Evolutionary conservation across 345 rosid species (phyloP).

Genomic region (Noccaea caerulescens): DNA sequence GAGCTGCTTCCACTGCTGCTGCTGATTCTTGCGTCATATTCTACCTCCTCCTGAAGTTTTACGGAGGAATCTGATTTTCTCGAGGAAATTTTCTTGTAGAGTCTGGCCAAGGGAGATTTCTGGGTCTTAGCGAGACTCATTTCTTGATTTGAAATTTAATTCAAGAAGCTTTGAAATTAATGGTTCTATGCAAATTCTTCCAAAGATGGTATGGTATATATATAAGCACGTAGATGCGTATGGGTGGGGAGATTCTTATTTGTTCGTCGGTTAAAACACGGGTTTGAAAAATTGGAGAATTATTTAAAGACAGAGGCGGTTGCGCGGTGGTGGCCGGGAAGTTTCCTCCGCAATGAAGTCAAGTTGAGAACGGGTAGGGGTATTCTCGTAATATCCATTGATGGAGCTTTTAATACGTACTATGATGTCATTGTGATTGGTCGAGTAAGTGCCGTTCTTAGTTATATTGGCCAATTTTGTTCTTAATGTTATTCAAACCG

Average conservation of each 20-base stretch:
- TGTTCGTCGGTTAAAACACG: slow-evolving; percentile 36
- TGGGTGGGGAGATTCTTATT: slow-evolving; percentile 2
- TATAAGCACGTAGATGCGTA: slow-evolving; percentile 26
- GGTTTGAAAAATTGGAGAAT: slow-evolving; percentile 25
- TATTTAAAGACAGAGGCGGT: slow-evolving; percentile 39
- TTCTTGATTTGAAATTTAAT: background rate
- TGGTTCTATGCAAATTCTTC: background rate
- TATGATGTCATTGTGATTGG: background rate
- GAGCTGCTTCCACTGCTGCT: slow-evolving; percentile 26
- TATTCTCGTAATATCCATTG: background rate
- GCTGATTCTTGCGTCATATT: slow-evolving; percentile 15
- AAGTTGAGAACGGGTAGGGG: slow-evolving; percentile 19
- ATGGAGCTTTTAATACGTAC: background rate
- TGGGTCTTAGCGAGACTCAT: slow-evolving; percentile 22
- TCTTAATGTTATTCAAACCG: too few relatives aligned
- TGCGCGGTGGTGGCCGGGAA: slow-evolving; percentile 43
- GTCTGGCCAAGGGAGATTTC: slow-evolving; percentile 34
- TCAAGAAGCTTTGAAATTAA: background rate
- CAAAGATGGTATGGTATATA: background rate
- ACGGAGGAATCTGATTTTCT: slow-evolving; percentile 20
- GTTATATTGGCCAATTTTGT: too few relatives aligned
- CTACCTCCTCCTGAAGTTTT: background rate
- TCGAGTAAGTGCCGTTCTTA: too few relatives aligned
- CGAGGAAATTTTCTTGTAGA: slow-evolving; percentile 41
- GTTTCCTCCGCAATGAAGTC: slow-evolving; percentile 38